Conservation (phyloP, 192 early-diverging fungal genomes). For the Mortierella hygrophila region DNA sequence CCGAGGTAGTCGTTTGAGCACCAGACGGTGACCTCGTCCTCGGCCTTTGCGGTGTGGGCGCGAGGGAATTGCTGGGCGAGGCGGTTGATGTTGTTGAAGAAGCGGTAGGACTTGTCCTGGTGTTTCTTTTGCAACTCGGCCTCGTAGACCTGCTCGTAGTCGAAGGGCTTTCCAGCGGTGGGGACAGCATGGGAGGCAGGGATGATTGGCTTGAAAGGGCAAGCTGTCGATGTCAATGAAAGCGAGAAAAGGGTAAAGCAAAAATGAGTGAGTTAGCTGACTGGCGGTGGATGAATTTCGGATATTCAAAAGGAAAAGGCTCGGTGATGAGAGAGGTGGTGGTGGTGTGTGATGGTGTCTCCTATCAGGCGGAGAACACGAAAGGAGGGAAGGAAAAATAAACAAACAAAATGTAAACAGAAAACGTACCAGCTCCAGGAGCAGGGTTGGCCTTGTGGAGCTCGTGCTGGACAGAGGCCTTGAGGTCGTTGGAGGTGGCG, state of each 20-base stretch:
- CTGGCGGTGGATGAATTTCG: neutral
- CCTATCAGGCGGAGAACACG: neutral
- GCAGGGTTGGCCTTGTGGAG: constrained; percentile 54
- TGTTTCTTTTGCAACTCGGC: constrained; percentile 95
- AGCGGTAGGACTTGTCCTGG: constrained; percentile 96
- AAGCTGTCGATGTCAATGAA: constrained; percentile 21
- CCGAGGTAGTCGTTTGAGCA: constrained; percentile 99
- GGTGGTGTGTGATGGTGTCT: too few relatives aligned
- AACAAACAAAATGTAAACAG: constrained; percentile 11
- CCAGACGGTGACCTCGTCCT: constrained; percentile 97
- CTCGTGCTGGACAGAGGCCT: constrained; percentile 41
- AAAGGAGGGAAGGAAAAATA: neutral
- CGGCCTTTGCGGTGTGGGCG: constrained; percentile 89
- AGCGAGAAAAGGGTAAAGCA: neutral
- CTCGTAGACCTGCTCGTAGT: constrained; percentile 93
- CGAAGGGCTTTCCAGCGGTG: constrained; percentile 70
- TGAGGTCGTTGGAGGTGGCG: constrained; percentile 44
- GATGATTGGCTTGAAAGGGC: constrained; percentile 53
- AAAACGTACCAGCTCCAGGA: constrained; percentile 45
- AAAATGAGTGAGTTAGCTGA: neutral
- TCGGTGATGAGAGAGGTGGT: neutral
- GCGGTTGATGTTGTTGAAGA: constrained; percentile 99
- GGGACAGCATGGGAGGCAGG: constrained; percentile 56
- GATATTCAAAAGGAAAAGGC: constrained; percentile 10
- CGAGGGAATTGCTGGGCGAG: constrained; percentile 91